Conservation (phyloP, 2,329 filamentous ascomycete genomes). For the Arthroderma sp. region DNA sequence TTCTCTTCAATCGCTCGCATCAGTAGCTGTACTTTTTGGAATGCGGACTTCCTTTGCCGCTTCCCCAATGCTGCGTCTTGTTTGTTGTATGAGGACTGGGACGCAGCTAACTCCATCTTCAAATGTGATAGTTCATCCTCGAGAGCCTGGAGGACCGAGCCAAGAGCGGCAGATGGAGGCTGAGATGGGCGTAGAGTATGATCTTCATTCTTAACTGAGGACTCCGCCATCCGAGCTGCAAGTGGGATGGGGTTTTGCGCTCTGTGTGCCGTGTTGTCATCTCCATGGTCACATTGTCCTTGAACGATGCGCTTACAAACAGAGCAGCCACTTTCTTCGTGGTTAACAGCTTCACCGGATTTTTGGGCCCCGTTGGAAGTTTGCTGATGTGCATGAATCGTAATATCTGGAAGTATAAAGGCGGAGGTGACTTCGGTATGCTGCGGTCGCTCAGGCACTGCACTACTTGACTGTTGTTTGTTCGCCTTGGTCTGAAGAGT, state of each 20-base stretch:
- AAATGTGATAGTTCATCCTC: constrained; percentile 69
- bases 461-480: no score
- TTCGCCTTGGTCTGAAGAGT: constrained; percentile 29
- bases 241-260: constrained; percentile 39
- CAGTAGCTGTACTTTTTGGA: constrained; percentile 47
- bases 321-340: constrained; percentile 43
- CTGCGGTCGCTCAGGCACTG: no score
- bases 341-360: constrained; percentile 22
- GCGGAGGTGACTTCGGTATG: constrained; percentile 45
- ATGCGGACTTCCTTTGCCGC: constrained; percentile 49
- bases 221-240: constrained; percentile 34
- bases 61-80: constrained; percentile 55
- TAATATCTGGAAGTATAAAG: constrained; percentile 52
- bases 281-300: constrained; percentile 20
- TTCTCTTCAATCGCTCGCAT: constrained; percentile 56
- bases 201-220: constrained; percentile 32
- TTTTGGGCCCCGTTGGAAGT: no score
- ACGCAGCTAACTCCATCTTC: constrained; percentile 52
- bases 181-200: constrained; percentile 50
- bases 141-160: constrained; percentile 68
- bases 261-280: constrained; percentile 22
- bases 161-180: constrained; percentile 57
- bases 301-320: constrained; percentile 37
- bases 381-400: constrained; percentile 25
- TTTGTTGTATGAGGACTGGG: constrained; percentile 49